Percentiles rank a stretch among this genome's conserved stretches.
Conservation (phyloP, 1,284 basidiomycete species). For the Austropuccinia psidii region DNA sequence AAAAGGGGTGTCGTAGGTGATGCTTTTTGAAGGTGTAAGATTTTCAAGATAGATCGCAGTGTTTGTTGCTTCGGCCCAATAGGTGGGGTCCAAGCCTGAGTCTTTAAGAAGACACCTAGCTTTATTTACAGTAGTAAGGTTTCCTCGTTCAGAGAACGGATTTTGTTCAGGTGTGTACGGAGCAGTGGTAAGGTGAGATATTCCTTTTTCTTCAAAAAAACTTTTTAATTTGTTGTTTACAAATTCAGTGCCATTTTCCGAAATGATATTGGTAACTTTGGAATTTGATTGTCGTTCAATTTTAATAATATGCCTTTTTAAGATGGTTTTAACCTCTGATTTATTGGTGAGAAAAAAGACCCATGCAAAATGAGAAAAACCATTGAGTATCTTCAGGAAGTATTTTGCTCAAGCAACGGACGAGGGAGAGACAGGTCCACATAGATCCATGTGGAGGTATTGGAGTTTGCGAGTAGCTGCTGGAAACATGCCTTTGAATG, state of each 20-base stretch:
- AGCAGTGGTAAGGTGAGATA: no score
- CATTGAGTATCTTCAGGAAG: background rate
- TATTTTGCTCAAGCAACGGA: background rate
- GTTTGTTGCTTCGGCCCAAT: conserved; percentile 47
- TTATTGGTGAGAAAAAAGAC: background rate
- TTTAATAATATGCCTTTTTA: no score
- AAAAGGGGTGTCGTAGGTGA: no score
- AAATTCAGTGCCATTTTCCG: no score
- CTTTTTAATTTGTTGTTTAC: no score
- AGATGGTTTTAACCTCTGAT: background rate
- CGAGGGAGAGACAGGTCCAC: background rate
- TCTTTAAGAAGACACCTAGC: conserved; percentile 43
- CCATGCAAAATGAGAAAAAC: background rate
- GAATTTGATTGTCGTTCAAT: no score
- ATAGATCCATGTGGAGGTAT: background rate
- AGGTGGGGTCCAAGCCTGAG: conserved; percentile 42
- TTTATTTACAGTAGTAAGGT: conserved; percentile 44
- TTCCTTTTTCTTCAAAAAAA: no score
- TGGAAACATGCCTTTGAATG: background rate
- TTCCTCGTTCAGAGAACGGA: conserved; percentile 44
- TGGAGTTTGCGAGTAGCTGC: background rate
- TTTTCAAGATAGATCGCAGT: conserved; percentile 48
- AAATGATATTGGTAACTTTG: no score
- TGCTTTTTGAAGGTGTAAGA: conserved; percentile 39
- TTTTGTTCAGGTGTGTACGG: conserved; percentile 49